phyloP scores from a whole-genome alignment of 164 flowering plant genomes.

The Dillenia suffruticosa region DNA sequence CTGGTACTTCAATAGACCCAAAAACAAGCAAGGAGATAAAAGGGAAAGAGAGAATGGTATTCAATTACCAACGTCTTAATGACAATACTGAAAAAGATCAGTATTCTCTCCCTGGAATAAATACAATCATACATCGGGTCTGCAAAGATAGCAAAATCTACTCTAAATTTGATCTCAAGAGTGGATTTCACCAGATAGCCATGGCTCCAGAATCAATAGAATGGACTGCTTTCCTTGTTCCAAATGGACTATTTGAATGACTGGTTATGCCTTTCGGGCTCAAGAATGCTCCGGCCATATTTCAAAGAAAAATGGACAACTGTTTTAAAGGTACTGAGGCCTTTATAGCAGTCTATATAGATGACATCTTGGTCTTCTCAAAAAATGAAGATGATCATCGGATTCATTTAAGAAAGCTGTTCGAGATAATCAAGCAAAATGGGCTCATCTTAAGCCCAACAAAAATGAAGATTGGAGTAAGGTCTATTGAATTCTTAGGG shows the following conservation, averaged over 20 bases:
- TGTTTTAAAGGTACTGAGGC: constrained; percentile 7
- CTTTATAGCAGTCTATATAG: constrained; percentile 11
- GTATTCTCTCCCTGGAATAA: constrained; percentile 3
- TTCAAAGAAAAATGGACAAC: constrained; percentile 17
- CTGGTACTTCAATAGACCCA: no score
- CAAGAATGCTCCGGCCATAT: constrained; percentile 10
- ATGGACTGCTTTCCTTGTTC: no score
- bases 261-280: no score
- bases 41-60: no score
- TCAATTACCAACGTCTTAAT: no score
- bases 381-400: background rate
- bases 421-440: constrained; percentile 3
- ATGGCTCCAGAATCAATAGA: no score
- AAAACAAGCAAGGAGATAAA: no score
- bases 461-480: constrained; percentile 6
- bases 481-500: constrained; percentile 3
- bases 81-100: constrained; percentile 11
- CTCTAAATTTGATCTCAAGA: no score
- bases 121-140: constrained; percentile 4
- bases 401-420: constrained; percentile 2
- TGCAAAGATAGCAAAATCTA: constrained; percentile 4
- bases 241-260: no score
- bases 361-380: constrained; percentile 16
- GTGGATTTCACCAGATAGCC: no score
- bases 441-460: constrained; percentile 11